These are phyloP conservation scores for Sporormia fimetaria DNA, from an alignment of 495 filamentous ascomycete species.

Conservation along the genomic window DNA sequence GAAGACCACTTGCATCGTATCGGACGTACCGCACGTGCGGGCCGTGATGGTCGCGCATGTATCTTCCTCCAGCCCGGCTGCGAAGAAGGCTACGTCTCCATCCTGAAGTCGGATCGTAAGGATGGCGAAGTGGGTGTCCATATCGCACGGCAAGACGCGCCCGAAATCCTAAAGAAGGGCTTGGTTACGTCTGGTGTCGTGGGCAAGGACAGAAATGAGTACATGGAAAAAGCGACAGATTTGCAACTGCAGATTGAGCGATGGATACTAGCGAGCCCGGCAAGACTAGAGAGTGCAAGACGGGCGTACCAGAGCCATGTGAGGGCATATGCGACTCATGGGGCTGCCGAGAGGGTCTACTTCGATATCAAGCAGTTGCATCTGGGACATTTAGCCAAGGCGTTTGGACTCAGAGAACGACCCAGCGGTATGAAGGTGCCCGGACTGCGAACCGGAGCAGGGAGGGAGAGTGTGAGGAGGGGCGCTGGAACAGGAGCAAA, in stretches of 20 bases:
- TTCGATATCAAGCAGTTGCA: constrained; percentile 87
- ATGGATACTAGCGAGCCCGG: constrained; percentile 51
- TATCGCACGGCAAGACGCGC: constrained; percentile 40
- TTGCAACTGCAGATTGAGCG: constrained; percentile 65
- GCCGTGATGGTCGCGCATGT: constrained; percentile 71
- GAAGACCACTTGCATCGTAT: constrained; percentile 91
- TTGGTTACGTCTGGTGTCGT: constrained; percentile 37
- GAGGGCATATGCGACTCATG: constrained; percentile 88
- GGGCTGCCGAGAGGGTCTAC: constrained; percentile 63
- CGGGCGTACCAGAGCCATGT: constrained; percentile 85
- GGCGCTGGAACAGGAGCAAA: constrained; percentile 33
- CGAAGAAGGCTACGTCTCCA: constrained; percentile 78
- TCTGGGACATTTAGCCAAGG: constrained; percentile 87
- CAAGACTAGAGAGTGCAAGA: constrained; percentile 58
- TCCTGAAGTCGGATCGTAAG: constrained; percentile 52
- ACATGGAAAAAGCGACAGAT: constrained; percentile 54
- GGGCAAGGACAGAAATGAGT: constrained; percentile 42
- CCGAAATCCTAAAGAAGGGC: constrained; percentile 51
- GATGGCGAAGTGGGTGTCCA: constrained; percentile 43
- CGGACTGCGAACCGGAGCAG: constrained; percentile 37
- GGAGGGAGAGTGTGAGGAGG: constrained; percentile 32
- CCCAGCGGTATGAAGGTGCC: constrained; percentile 76
- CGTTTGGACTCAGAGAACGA: constrained; percentile 76
- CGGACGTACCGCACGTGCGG: constrained; percentile 86
- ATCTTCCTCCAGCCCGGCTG: constrained; percentile 83